Percentiles rank a stretch among this genome's conserved stretches.
Conservation (phyloP, 2,329 filamentous ascomycete species). For the Kalmusia sp. region DNA sequence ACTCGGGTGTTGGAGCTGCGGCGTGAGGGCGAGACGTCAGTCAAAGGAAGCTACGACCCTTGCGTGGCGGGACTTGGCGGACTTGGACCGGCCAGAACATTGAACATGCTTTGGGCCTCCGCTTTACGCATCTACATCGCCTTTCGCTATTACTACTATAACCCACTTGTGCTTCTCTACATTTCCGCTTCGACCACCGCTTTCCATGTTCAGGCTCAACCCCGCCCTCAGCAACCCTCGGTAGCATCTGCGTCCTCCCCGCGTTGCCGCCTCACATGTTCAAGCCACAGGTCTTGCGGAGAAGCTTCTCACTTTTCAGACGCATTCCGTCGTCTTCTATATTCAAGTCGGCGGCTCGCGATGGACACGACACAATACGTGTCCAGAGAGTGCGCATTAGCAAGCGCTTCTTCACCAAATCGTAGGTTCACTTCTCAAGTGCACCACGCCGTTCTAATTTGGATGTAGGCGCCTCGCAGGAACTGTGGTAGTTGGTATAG, state of each 20-base stretch:
- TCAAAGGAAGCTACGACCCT: conserved; percentile 8
- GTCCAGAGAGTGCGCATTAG: conserved; percentile 52
- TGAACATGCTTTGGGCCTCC: conserved; percentile 1
- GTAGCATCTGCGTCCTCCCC: conserved; percentile 22
- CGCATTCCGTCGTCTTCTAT: conserved; percentile 30
- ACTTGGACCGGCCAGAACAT: too few relatives aligned
- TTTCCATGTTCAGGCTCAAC: conserved; percentile 3
- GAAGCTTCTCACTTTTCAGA: conserved; percentile 46
- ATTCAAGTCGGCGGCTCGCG: conserved; percentile 32
- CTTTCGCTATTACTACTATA: background rate
- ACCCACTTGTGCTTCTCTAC: too few relatives aligned
- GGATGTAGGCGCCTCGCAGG: conserved; percentile 33
- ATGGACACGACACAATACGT: conserved; percentile 38
- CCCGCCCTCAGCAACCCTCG: conserved; percentile 7
- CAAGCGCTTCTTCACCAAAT: conserved; percentile 43
- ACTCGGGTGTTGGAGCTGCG: conserved; percentile 25
- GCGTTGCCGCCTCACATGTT: conserved; percentile 43
- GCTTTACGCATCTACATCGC: too few relatives aligned
- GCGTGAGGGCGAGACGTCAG: conserved; percentile 35
- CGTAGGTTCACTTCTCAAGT: conserved; percentile 27
- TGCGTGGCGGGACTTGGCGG: conserved; percentile 5
- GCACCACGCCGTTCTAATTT: conserved; percentile 15
- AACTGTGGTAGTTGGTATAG: conserved; percentile 22
- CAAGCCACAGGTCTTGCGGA: conserved; percentile 44
- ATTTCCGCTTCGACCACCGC: background rate